Conservation (phyloP, 148 eudicot species). For the Rheum nobile region DNA sequence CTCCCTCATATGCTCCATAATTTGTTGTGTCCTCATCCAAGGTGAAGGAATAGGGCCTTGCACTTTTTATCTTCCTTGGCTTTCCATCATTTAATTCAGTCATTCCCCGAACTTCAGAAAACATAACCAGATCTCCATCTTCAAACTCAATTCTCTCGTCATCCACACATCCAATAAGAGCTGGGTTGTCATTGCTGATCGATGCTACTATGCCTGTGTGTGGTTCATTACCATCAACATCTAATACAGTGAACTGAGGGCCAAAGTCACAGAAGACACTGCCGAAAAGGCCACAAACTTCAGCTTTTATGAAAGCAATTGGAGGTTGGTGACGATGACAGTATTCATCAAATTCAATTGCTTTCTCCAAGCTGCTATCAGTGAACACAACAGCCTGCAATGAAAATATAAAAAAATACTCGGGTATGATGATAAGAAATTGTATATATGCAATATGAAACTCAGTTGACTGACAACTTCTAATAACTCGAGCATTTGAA, state of each 20-base stretch:
- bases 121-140: slow-evolving; percentile 67
- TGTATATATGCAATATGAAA: slow-evolving; percentile 32
- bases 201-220: slow-evolving; percentile 59
- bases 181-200: slow-evolving; percentile 57
- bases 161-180: slow-evolving; percentile 61
- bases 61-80: slow-evolving; percentile 48
- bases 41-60: slow-evolving; percentile 55
- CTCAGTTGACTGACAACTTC: background rate
- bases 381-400: slow-evolving; percentile 39
- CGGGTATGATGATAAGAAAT: background rate
- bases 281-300: slow-evolving; percentile 42
- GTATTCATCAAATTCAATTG: slow-evolving; percentile 33
- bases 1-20: slow-evolving; percentile 42
- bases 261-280: slow-evolving; percentile 41
- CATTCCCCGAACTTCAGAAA: slow-evolving; percentile 71
- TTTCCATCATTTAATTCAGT: slow-evolving; percentile 67
- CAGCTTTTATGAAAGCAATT: slow-evolving; percentile 37
- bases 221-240: slow-evolving; percentile 65
- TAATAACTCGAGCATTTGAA: background rate
- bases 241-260: slow-evolving; percentile 31
- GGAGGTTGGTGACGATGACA: slow-evolving; percentile 40
- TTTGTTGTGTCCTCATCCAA: slow-evolving; percentile 70
- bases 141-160: slow-evolving; percentile 71
- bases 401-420: slow-evolving; percentile 7
- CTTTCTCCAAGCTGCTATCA: slow-evolving; percentile 31